Evolutionary conservation across 306 rosid genomes (phyloP).

Genomic region (Pyrus bretschneideri): DNA sequence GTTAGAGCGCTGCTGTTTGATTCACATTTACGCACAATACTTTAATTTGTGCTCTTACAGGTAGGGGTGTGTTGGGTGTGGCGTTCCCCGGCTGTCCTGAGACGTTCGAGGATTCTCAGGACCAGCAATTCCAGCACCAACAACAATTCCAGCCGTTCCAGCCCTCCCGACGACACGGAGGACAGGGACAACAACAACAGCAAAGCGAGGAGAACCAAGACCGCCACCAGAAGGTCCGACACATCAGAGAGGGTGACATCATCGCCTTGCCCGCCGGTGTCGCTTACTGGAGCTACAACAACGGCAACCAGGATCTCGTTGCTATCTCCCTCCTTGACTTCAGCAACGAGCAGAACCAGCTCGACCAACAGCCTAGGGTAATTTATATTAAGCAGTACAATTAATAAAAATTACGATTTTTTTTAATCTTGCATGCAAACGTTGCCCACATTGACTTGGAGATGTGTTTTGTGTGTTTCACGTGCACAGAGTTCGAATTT

Average conservation of each 20-base stretch:
- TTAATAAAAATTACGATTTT: too few relatives aligned
- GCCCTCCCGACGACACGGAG: constrained; percentile 6
- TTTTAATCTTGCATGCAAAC: too few relatives aligned
- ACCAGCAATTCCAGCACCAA: not conserved
- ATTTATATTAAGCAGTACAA: not conserved
- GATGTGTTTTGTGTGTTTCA: too few relatives aligned
- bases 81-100: constrained; percentile 37
- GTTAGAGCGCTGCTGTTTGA: too few relatives aligned
- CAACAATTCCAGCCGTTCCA: constrained; percentile 1
- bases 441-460: too few relatives aligned
- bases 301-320: constrained; percentile 23
- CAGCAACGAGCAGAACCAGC: constrained; percentile 42
- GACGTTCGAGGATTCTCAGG: constrained; percentile 26
- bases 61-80: constrained; percentile 25
- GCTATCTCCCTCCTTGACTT: constrained; percentile 35
- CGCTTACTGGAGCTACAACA: constrained; percentile 31
- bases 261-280: constrained; percentile 35
- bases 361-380: constrained; percentile 54
- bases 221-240: constrained; percentile 32
- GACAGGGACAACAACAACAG: not conserved
- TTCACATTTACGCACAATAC: too few relatives aligned
- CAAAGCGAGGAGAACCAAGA: constrained; percentile 5
- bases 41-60: not conserved
- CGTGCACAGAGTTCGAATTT: too few relatives aligned
- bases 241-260: constrained; percentile 28